These are phyloP conservation scores for Geotrichum restrictum DNA, from an alignment of 1,139 yeast genomes.

Conservation along the genomic window DNA sequence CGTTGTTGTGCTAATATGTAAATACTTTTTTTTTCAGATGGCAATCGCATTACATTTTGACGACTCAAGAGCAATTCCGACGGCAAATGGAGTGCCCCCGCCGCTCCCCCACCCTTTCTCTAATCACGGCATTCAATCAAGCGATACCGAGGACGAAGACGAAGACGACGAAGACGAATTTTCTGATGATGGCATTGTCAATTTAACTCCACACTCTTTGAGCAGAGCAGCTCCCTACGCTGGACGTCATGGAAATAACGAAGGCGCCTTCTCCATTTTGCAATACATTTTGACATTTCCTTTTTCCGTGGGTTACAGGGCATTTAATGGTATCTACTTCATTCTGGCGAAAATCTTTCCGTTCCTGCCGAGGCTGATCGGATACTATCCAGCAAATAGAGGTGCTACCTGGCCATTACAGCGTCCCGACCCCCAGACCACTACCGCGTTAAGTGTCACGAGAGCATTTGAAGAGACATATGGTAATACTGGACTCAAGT, in stretches of 20 bases:
- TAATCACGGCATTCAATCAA: too few species aligned
- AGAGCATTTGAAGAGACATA: constrained; percentile 41
- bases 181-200: too few species aligned
- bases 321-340: constrained; percentile 33
- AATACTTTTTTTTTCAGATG: constrained; percentile 18
- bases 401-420: constrained; percentile 33
- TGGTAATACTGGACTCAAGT: constrained; percentile 35
- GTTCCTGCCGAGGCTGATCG: constrained; percentile 37
- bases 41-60: constrained; percentile 35
- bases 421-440: constrained; percentile 38
- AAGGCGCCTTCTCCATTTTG: constrained; percentile 27
- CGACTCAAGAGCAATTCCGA: constrained; percentile 22
- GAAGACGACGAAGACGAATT: neutral
- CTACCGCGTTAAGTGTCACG: constrained; percentile 42
- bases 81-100: neutral
- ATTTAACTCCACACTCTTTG: too few species aligned
- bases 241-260: neutral
- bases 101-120: too few species aligned
- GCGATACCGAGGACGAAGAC: neutral
- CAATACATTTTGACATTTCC: constrained; percentile 36
- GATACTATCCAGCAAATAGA: constrained; percentile 38
- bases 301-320: constrained; percentile 31
- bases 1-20: neutral
- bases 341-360: constrained; percentile 37
- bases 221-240: too few species aligned